Base-by-base conservation (phyloP, 176 grass and related monocot species). In the Oryza glumipatula region DNA sequence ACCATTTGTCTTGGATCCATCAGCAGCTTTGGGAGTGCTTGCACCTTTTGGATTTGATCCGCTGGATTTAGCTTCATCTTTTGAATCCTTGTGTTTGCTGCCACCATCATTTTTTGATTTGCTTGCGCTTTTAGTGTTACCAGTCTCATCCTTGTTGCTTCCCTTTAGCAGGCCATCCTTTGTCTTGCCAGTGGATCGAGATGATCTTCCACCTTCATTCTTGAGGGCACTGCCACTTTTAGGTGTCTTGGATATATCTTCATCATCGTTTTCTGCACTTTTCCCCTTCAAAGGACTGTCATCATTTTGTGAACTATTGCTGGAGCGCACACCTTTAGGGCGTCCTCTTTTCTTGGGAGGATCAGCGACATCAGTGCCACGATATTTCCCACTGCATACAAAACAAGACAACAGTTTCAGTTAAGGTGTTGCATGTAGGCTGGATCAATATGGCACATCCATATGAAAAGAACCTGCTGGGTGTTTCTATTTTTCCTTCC, bases 341-440 rank as follows among this genome's bases (percentile, higher is more conserved):
- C 84, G 76, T 56, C 92, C 92, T 75, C 82, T 91, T 35, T 83
- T 82, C 84, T 87, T 91, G 7, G 81, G 70, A 68, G 35, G 70
- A 80, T 91, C 68, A 3, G 58, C 43, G 38, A 33, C 58, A 65
- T 60, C 85, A 71, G 13, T 65, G 60, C 64, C 48, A 44, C 22
- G 38, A 32, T 83, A 48, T 54, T 86, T 79, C 33, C 67, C 85
- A 71, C 77, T 85, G 51, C 46, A 61, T 2, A 52, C 3, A 79
- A 33, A 80, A 30, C 26, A 73, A 58, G 49, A 44, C 3, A 67
- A 16, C 26, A 74, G 35, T 79, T 87, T 78, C 15, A 63, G 14
- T 22, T 84, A 87, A 75, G 30, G 21, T 73, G 26, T 23, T 8
- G 58, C 9, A 49, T 12, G 11, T 32, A 44, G 10, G 11, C 39